Evolutionary conservation across 495 filamentous ascomycete species (phyloP), one percentile per base, ranked within the genome.

Genomic region (Glonium stellatum): DNA sequence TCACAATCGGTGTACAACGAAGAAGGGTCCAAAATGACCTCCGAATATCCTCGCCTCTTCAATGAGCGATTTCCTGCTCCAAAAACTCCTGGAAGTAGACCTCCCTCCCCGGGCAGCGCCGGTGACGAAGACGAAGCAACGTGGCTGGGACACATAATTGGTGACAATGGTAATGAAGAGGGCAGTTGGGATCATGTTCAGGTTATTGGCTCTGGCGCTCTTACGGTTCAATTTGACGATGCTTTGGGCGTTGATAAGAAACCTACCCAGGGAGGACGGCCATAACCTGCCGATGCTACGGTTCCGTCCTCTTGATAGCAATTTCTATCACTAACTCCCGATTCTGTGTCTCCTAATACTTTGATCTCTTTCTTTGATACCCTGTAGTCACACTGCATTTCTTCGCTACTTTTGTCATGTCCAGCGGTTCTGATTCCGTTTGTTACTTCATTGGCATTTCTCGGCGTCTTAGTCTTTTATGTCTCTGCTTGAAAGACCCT

Each of bases 11-110:
- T 59, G 44, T 44, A 59, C 57, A 56, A 54, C n/a, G 63, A 63
- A 5, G 59, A 63, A 31, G 59, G 59, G 18, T 55, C 63, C 39
- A 66, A 63, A 48, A 64, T 65, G 46, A 54, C 49, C 23, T 63
- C 63, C 10, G 66, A 69, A 41, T 69, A 66, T 60, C 54, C 63
- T 36, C 66, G 66, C 42, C 63, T 69, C 1, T 69, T 69, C 60
- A 60, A 53, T 46, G 66, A 69, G 39, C 59, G 60, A 57, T 69
- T 69, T 44, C 53, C 66, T 21, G 31, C 62, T 11, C n/a, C 53
- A 22, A 61, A 21, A 12, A 3, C 55, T 47, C 56, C 58, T 19
- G 15, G 41, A 11, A 67, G 58, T 42, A 58, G 57, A 3, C 61
- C 61, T 18, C 41, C 65, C 5, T 61, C 65, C 13, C 47, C 54